Base-by-base conservation (phyloP, 768 basidiomycete species). In the Ramaria sp. region DNA sequence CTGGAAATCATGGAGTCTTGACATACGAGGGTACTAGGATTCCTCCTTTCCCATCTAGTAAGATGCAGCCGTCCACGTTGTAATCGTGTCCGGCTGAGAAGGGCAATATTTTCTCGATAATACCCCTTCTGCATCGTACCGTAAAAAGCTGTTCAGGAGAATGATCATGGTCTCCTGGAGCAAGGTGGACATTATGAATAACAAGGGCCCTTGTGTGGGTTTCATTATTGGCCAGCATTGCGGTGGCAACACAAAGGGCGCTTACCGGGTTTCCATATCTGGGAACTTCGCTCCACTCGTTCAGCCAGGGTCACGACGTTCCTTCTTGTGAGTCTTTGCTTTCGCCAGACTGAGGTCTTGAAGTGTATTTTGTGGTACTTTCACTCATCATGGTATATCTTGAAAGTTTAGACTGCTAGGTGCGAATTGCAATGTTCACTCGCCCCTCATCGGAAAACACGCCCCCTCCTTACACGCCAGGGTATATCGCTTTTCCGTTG, bases 11-110 rank as follows among this genome's bases (percentile, higher is more conserved):
- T 49, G 51, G 50, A 41, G 51, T 34, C 13, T 51, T 20, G 27
- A 46, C 39, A 41, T 22, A 66, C 65, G 62, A 62, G 50, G 65
- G 65, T 15, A 66, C 13, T n/a, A 64, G 58, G 30, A 64, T 61
- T 17, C 63, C 65, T 46, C 61, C 56, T 0, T 61, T 63, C 24
- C 60, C 58, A 27, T 61, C 63, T 49, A 64, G 61, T 33, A 58
- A 51, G 45, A 56, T 58, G 15, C 58, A 58, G 55, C 59, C 58
- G 38, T 61, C 59, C 13, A 59, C 46, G 52, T 53, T 51, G 58
- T 27, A 58, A 53, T 42, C 42, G 47, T 22, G 20, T 34, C 53
- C 43, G 47, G 39, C 31, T 54, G 51, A 50, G 30, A 30, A 22
- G 15, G 30, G 11, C 1, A 33, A 4, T 6, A 53, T 33, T 30